Percentiles rank a stretch among this genome's conserved stretches.
These are phyloP conservation scores for Erythrobasidium hasegawianum DNA, from an alignment of 1,284 basidiomycete species.

Conservation along the genomic window DNA sequence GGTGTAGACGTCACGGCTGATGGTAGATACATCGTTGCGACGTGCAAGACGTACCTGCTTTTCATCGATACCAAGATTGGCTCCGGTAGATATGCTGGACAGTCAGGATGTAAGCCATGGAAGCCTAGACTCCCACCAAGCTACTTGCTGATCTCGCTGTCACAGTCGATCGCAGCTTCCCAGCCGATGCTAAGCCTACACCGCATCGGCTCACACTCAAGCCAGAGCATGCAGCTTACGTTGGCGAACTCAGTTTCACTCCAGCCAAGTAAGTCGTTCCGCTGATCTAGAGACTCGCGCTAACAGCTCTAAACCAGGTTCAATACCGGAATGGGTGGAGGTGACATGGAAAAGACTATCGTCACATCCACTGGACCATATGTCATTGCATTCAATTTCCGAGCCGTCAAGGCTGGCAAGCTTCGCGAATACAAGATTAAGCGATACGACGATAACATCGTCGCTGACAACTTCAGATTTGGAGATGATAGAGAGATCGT, in stretches of 20 bases:
- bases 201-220: constrained; percentile 84
- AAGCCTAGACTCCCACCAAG: background rate
- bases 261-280: constrained; percentile 67
- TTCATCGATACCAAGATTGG: constrained; percentile 83
- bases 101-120: constrained; percentile 36
- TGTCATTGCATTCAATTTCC: constrained; percentile 63
- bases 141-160: background rate
- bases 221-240: constrained; percentile 89
- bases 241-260: constrained; percentile 75
- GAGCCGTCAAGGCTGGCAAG: constrained; percentile 85
- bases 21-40: constrained; percentile 93
- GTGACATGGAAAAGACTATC: constrained; percentile 78
- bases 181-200: constrained; percentile 85
- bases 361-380: constrained; percentile 92
- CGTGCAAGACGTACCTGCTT: constrained; percentile 89
- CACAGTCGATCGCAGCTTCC: constrained; percentile 76
- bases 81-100: constrained; percentile 38
- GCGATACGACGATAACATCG: constrained; percentile 74
- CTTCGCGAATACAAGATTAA: constrained; percentile 93
- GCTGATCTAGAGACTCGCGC: background rate
- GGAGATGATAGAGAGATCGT: constrained; percentile 94
- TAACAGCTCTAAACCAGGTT: constrained; percentile 58
- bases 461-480: constrained; percentile 94
- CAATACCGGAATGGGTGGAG: constrained; percentile 76
- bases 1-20: constrained; percentile 92